A percentile compares a stretch with the other conserved stretches of the same genome.
These are phyloP conservation scores for Saccharomycopsis fermentans DNA, from an alignment of 805 yeast genomes.

Conservation along the genomic window DNA sequence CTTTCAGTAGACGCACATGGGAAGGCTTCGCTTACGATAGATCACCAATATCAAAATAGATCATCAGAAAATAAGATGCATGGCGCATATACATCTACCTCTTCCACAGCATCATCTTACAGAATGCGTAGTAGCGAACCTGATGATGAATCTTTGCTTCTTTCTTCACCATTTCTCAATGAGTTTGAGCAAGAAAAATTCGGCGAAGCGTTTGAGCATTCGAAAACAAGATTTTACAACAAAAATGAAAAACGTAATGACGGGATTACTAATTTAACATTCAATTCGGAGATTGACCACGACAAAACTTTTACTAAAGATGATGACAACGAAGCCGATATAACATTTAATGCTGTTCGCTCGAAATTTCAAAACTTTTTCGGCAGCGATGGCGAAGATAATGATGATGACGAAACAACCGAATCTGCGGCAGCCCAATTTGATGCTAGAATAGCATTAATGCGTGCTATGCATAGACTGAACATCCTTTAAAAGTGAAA, in stretches of 20 bases:
- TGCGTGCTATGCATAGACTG: slow-evolving; percentile 7
- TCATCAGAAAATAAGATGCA: neutral
- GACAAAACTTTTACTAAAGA: slow-evolving; percentile 4
- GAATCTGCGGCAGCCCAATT: slow-evolving; percentile 5
- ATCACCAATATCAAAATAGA: neutral
- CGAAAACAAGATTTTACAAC: neutral
- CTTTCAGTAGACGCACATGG: neutral
- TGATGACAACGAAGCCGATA: slow-evolving; percentile 3
- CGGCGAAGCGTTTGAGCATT: neutral
- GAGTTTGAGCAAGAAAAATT: slow-evolving; percentile 2
- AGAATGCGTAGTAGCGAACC: neutral
- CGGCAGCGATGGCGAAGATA: slow-evolving; percentile 1
- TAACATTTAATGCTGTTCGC: neutral
- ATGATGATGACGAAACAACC: slow-evolving; percentile 4
- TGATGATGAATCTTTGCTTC: neutral
- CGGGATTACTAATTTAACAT: too few relatives aligned
- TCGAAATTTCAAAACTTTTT: slow-evolving; percentile 1
- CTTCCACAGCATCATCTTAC: neutral
- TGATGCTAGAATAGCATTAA: slow-evolving; percentile 16
- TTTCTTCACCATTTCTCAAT: slow-evolving; percentile 10
- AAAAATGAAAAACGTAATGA: neutral
- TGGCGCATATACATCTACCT: neutral
- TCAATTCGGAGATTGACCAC: neutral
- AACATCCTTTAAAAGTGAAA: neutral
- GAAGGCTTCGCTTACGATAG: neutral